Evolutionary conservation across 2,329 filamentous ascomycete species (phyloP).

Genomic region (Aureobasidium melanogenum): DNA sequence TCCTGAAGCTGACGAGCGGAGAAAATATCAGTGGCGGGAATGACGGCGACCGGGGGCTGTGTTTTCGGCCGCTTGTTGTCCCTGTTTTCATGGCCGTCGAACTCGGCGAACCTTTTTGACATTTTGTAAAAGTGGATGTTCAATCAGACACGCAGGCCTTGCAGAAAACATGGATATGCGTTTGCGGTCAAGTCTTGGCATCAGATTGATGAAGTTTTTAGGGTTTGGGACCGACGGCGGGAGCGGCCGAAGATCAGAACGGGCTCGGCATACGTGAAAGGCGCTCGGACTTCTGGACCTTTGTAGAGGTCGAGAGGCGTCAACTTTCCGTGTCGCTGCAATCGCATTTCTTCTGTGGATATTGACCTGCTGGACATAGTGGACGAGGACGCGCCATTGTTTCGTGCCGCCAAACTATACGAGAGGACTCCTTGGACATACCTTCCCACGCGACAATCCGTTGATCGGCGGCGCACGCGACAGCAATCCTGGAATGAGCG

Average conservation of each 20-base stretch:
- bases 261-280: neutral
- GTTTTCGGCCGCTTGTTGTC: slow-evolving; percentile 4
- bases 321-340: neutral
- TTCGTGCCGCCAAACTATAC: neutral
- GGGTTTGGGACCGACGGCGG: neutral
- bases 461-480: neutral
- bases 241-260: neutral
- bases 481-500: slow-evolving; percentile 56
- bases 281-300: neutral
- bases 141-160: neutral
- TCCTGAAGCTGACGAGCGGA: slow-evolving; percentile 59
- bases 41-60: neutral
- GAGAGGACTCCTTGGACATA: neutral
- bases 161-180: slow-evolving; percentile 1
- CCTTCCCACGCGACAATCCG: neutral
- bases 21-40: slow-evolving; percentile 36
- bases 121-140: neutral
- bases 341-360: neutral
- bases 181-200: neutral
- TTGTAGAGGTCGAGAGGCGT: neutral
- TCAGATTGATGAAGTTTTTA: neutral
- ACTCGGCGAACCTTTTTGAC: slow-evolving; percentile 9
- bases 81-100: neutral
- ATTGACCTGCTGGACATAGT: neutral
- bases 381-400: neutral